A percentile compares a stretch with the other conserved stretches of the same genome.
Evolutionary conservation across 2,329 filamentous ascomycete species (phyloP).

Genomic region (Cryphonectria japonica): DNA sequence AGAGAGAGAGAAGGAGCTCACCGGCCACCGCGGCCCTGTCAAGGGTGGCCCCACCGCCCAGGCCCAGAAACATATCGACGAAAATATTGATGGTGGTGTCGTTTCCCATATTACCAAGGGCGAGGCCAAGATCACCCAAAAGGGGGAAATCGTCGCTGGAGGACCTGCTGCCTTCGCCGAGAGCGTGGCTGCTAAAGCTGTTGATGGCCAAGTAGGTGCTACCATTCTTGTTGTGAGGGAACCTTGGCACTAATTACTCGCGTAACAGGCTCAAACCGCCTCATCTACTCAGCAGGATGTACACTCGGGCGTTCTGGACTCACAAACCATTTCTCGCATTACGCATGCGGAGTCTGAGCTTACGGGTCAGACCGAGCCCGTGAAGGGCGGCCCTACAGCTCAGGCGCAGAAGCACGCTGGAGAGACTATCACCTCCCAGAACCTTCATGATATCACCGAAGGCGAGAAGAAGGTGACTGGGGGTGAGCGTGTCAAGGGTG

Average conservation of each 20-base stretch:
- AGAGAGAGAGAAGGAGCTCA: conserved; percentile 44
- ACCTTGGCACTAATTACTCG: too few species aligned
- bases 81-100: conserved; percentile 38
- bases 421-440: conserved; percentile 39
- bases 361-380: conserved; percentile 41
- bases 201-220: not conserved
- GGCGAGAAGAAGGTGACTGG: conserved; percentile 46
- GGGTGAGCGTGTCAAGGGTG: conserved; percentile 39
- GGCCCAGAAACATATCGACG: conserved; percentile 42
- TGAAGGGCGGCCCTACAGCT: conserved; percentile 45
- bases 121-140: conserved; percentile 43
- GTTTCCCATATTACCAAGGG: conserved; percentile 45
- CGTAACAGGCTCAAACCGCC: too few species aligned
- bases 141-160: conserved; percentile 35
- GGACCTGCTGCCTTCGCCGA: conserved; percentile 44
- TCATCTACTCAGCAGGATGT: conserved; percentile 5
- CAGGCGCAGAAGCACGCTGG: conserved; percentile 44
- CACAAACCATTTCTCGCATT: conserved; percentile 44
- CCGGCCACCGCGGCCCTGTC: conserved; percentile 40
- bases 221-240: not conserved
- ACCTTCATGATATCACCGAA: conserved; percentile 45
- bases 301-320: conserved; percentile 34
- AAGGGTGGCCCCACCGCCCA: conserved; percentile 44
- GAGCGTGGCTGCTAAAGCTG: conserved; percentile 29
- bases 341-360: conserved; percentile 44